phyloP scores from a whole-genome alignment of 805 yeast species.

The Saccharomycopsis guyanensis region DNA sequence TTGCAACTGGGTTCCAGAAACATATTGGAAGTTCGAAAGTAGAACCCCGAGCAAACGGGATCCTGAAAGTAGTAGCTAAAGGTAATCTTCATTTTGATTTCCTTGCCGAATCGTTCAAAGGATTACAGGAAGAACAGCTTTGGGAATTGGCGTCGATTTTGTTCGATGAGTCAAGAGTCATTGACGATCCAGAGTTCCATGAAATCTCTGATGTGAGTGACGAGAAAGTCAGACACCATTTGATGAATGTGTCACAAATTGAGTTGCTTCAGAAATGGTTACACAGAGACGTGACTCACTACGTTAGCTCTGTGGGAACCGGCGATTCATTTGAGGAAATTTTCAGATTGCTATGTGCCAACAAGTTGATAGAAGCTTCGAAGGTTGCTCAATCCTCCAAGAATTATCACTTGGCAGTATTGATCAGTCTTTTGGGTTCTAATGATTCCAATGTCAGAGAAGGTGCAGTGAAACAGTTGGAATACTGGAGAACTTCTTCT shows the following conservation, averaged over 20 bases:
- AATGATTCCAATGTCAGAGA: slow-evolving; percentile 49
- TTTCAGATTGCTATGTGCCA: slow-evolving; percentile 42
- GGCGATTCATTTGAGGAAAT: slow-evolving; percentile 40
- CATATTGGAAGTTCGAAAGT: slow-evolving; percentile 1
- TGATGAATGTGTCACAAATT: slow-evolving; percentile 33
- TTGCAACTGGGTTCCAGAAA: slow-evolving; percentile 1
- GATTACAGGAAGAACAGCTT: slow-evolving; percentile 22
- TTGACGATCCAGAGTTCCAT: slow-evolving; percentile 23
- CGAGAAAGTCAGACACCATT: slow-evolving; percentile 21
- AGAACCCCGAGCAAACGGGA: slow-evolving; percentile 23
- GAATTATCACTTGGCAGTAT: slow-evolving; percentile 62
- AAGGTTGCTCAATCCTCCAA: slow-evolving; percentile 49
- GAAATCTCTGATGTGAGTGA: slow-evolving; percentile 23
- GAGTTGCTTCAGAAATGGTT: slow-evolving; percentile 52
- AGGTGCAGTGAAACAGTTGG: slow-evolving; percentile 55
- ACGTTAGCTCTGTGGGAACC: too few species aligned
- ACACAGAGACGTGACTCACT: slow-evolving; percentile 26
- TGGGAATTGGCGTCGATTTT: slow-evolving; percentile 59
- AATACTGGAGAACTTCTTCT: slow-evolving; percentile 50
- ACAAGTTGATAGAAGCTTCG: slow-evolving; percentile 57
- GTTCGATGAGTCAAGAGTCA: slow-evolving; percentile 38
- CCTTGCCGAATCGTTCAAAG: slow-evolving; percentile 22
- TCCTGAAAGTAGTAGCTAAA: slow-evolving; percentile 33
- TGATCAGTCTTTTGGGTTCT: slow-evolving; percentile 65
- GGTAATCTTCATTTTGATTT: slow-evolving; percentile 28